A percentile compares a stretch with the other conserved stretches of the same genome.
phyloP scores from a whole-genome alignment of 768 basidiomycete species.

The Phaffia tasmanica region DNA sequence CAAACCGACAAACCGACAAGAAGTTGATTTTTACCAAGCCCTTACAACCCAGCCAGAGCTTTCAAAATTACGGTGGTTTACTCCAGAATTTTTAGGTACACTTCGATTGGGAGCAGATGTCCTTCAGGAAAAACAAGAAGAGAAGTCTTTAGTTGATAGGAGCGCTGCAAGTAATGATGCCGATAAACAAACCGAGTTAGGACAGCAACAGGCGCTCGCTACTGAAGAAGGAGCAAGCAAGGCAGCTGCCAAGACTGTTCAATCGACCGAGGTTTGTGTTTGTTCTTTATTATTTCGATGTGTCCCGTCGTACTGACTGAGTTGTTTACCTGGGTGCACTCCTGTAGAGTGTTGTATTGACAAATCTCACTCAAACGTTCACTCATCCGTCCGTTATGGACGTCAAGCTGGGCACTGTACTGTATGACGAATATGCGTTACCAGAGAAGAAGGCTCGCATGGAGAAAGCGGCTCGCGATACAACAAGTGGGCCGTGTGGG shows the following conservation, averaged over 20 bases:
- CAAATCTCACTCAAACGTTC: constrained; percentile 68
- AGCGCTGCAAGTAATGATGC: constrained; percentile 22
- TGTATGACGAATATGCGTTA: constrained; percentile 61
- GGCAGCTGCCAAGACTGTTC: constrained; percentile 43
- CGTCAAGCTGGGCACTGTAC: constrained; percentile 78
- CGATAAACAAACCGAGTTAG: constrained; percentile 18
- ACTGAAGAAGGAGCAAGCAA: constrained; percentile 29
- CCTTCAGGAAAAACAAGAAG: constrained; percentile 30
- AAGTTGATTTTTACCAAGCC: constrained; percentile 38
- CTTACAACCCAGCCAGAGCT: constrained; percentile 28
- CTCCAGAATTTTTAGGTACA: constrained; percentile 70
- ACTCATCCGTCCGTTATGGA: constrained; percentile 76
- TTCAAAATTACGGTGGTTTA: constrained; percentile 42
- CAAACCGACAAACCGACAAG: constrained; percentile 34
- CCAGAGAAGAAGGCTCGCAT: constrained; percentile 69
- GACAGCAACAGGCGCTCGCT: constrained; percentile 27
- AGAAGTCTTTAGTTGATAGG: neutral
- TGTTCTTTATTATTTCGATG: constrained; percentile 4
- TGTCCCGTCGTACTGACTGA: constrained; percentile 21
- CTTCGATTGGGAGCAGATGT: constrained; percentile 59
- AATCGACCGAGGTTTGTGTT: constrained; percentile 32
- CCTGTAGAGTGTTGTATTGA: constrained; percentile 63
- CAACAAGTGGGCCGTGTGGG: constrained; percentile 67
- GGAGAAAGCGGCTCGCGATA: constrained; percentile 54
- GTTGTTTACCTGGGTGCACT: constrained; percentile 25